Base-by-base conservation (phyloP, 371 early-diverging fungal species). In the Conidiobolus incongruus region DNA sequence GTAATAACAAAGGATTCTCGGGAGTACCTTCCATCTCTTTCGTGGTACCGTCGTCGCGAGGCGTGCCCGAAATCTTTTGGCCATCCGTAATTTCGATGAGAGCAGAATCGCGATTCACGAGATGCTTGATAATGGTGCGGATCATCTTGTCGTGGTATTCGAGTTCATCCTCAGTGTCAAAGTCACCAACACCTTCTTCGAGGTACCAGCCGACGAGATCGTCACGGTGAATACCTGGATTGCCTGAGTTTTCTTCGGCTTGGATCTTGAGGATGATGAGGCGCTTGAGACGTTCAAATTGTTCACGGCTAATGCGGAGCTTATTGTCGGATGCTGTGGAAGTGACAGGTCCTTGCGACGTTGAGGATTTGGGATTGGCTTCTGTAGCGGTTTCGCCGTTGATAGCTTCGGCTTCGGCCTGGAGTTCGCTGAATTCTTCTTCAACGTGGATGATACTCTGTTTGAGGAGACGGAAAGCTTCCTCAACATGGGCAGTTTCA, bases 401-500 rank as follows among this genome's bases (percentile, higher is more conserved):
- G 22, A 43, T 12, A 20, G 4, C 23, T 31, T 42, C 52, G 16
- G 53, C 64, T 11, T 70, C 75, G 23, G 70, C 75, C 4, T 68
- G 68, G 34, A 88, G 59, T 7, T 77, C 74, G 26, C 94, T 64
- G 50, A 84, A 82, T 26, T 88, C 95, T 51, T 77, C 75, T 53
- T 91, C 81, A 13, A 99, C 76, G 19, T 83, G 81, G 44, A 97
- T 75, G 43, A 98, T 90, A 1, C 92, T 90, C 23, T 83, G 80
- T 29, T 79, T 77, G 38, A 99, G 59, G 34, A 99, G 70, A 33
- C 78, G 66, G 45, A 72, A 78, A 3, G 99, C 99, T 62, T 98
- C 98, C 30, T 70, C 60, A 8, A 96, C 96, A 58, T 90, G 85
- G 2, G 60, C 59, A 28, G 69, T 65, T 2, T 61, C 65, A 31